A percentile compares a stretch with the other conserved stretches of the same genome.
Conservation (phyloP, 352 stramenopile genomes). For the Phytopythium chamaehyphon region DNA sequence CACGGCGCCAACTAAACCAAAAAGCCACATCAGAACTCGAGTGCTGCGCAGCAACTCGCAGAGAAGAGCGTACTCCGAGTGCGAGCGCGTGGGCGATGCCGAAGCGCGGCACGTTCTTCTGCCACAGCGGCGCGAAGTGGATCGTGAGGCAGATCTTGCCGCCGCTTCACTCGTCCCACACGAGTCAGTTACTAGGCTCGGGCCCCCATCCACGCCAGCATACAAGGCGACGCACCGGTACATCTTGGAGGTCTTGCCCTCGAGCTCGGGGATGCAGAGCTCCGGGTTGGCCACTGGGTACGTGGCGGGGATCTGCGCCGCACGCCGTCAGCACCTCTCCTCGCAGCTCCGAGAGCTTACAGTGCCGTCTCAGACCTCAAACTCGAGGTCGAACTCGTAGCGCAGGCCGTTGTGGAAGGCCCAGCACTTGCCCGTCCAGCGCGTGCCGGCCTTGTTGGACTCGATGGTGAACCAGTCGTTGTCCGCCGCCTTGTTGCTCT, state of each 20-base stretch:
- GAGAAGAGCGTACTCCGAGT: conserved; percentile 49
- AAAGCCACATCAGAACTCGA: background rate
- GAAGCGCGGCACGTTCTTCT: conserved; percentile 86
- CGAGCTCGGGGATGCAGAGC: conserved; percentile 82
- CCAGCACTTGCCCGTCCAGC: conserved; percentile 89
- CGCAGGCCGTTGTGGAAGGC: conserved; percentile 81
- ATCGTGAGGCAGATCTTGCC: conserved; percentile 88
- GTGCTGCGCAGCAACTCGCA: background rate
- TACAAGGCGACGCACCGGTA: conserved; percentile 41
- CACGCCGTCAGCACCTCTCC: background rate
- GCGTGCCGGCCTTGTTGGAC: conserved; percentile 77
- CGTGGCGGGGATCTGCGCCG: conserved; percentile 57
- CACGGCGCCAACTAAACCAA: conserved; percentile 68
- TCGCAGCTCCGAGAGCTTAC: background rate
- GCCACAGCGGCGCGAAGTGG: conserved; percentile 88
- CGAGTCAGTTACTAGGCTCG: background rate
- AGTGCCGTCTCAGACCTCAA: conserved; percentile 38
- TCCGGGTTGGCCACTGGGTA: conserved; percentile 82
- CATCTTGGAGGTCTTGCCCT: conserved; percentile 91
- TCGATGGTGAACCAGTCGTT: conserved; percentile 90
- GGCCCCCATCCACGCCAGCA: background rate
- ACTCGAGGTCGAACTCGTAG: conserved; percentile 86
- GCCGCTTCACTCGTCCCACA: conserved; percentile 24
- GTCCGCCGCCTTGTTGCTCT: conserved; percentile 88
- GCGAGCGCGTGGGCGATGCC: conserved; percentile 82